Conservation (phyloP, 2,329 filamentous ascomycete genomes). For the Cladosporium sp. region DNA sequence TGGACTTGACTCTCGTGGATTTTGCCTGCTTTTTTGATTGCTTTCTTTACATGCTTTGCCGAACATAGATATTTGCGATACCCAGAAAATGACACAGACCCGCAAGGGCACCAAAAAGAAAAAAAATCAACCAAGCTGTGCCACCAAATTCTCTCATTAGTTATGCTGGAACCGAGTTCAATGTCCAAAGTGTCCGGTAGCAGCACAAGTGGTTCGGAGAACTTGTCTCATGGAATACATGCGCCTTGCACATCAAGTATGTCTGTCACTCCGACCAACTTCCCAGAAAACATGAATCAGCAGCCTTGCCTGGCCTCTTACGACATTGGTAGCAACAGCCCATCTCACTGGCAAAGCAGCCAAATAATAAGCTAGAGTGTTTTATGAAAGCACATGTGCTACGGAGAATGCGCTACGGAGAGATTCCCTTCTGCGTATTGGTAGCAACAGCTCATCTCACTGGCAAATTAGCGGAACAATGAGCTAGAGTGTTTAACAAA, state of each 20-base stretch:
- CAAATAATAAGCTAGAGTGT: background rate
- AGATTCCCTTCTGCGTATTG: too few species aligned
- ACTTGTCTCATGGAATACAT: background rate
- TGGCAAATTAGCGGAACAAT: background rate
- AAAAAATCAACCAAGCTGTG: background rate
- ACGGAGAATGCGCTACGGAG: too few species aligned
- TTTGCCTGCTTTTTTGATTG: background rate
- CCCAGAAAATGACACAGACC: conserved; percentile 6
- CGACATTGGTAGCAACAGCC: background rate
- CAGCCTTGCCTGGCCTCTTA: background rate
- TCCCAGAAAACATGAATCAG: background rate
- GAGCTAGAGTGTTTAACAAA: background rate
- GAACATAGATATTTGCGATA: background rate
- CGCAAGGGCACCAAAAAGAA: conserved; percentile 6
- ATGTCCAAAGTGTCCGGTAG: background rate
- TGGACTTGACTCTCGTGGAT: background rate
- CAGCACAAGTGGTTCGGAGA: background rate
- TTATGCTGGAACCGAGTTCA: background rate
- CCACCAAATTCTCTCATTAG: background rate
- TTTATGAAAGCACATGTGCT: background rate
- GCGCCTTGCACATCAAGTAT: too few species aligned
- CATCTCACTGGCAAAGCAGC: background rate
- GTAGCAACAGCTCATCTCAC: background rate
- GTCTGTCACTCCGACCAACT: too few species aligned
- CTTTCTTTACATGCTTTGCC: background rate